These are phyloP conservation scores for Raphanus sativus DNA, from an alignment of 345 rosid species.

Conservation along the genomic window DNA sequence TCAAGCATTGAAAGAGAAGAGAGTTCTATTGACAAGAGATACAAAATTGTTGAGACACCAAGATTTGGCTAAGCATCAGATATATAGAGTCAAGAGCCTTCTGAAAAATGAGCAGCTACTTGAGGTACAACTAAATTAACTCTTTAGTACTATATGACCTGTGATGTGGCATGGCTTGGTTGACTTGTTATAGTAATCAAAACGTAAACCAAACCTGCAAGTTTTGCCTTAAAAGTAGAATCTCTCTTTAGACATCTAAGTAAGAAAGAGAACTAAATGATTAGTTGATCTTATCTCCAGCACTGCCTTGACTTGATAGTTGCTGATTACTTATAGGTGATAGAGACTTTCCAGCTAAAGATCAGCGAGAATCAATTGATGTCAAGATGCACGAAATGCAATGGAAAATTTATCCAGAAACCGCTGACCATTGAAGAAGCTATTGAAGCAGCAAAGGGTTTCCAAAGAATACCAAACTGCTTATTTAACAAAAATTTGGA, in stretches of 20 bases:
- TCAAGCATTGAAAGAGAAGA: slow-evolving; percentile 71
- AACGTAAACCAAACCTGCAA: not conserved
- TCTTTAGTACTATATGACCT: not conserved
- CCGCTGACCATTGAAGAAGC: slow-evolving; percentile 83
- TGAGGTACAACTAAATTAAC: slow-evolving; percentile 55
- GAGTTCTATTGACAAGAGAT: slow-evolving; percentile 88
- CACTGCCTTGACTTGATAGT: not conserved
- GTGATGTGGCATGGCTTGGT: not conserved
- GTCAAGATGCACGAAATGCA: slow-evolving; percentile 96
- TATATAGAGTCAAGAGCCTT: slow-evolving; percentile 75
- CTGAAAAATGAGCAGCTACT: slow-evolving; percentile 88
- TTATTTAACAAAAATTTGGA: slow-evolving; percentile 78
- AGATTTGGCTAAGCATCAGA: slow-evolving; percentile 70
- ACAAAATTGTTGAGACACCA: slow-evolving; percentile 81
- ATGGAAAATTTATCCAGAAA: slow-evolving; percentile 85
- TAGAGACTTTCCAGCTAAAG: slow-evolving; percentile 63
- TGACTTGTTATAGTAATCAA: not conserved
- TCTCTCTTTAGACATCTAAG: not conserved
- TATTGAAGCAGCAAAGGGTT: slow-evolving; percentile 88
- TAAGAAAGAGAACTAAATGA: not conserved
- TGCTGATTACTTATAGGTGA: slow-evolving; percentile 50
- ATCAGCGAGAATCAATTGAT: slow-evolving; percentile 74
- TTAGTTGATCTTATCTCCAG: not conserved
- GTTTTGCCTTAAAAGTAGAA: not conserved
- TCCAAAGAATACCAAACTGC: slow-evolving; percentile 86